phyloP scores from a whole-genome alignment of 108 stramenopile species.

The Chaetoceros muelleri region DNA sequence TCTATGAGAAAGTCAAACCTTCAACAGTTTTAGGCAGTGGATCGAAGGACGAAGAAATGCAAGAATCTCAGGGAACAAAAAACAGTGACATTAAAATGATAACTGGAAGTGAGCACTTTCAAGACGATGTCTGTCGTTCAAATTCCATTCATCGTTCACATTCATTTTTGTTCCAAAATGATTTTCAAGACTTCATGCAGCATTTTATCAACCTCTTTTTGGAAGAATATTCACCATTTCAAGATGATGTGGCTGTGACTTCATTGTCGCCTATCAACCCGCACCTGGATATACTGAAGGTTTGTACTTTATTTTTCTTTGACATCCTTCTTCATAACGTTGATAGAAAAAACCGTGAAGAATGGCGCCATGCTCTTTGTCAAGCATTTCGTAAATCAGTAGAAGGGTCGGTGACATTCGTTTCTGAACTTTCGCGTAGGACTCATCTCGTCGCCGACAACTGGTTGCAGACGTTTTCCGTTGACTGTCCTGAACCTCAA shows the following conservation, averaged over 20 bases:
- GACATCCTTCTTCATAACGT: conserved; percentile 69
- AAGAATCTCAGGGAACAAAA: conserved; percentile 3
- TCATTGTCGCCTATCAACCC: conserved; percentile 10
- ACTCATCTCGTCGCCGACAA: conserved; percentile 45
- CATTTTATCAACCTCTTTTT: conserved; percentile 37
- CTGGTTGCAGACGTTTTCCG: conserved; percentile 67
- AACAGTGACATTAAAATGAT: conserved; percentile 8
- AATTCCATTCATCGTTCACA: conserved; percentile 84
- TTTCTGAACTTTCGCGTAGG: conserved; percentile 48
- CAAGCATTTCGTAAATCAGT: conserved; percentile 29
- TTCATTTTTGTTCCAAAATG: conserved; percentile 81
- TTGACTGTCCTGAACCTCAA: conserved; percentile 61
- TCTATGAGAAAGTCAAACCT: conserved; percentile 92
- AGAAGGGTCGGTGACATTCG: conserved; percentile 31
- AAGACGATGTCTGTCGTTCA: conserved; percentile 62
- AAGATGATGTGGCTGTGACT: conserved; percentile 3
- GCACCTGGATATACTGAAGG: conserved; percentile 27
- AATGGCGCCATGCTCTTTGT: conserved; percentile 48
- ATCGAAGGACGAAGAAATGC: conserved; percentile 8
- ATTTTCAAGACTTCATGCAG: conserved; percentile 81
- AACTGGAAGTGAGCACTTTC: conserved; percentile 74
- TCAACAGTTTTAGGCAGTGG: conserved; percentile 18
- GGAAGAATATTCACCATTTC: conserved; percentile 16
- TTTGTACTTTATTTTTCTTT: conserved; percentile 59
- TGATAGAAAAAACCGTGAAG: conserved; percentile 26